Evolutionary conservation across 257 asterid genomes (phyloP).

Genomic region (Handroanthus guayacan): DNA sequence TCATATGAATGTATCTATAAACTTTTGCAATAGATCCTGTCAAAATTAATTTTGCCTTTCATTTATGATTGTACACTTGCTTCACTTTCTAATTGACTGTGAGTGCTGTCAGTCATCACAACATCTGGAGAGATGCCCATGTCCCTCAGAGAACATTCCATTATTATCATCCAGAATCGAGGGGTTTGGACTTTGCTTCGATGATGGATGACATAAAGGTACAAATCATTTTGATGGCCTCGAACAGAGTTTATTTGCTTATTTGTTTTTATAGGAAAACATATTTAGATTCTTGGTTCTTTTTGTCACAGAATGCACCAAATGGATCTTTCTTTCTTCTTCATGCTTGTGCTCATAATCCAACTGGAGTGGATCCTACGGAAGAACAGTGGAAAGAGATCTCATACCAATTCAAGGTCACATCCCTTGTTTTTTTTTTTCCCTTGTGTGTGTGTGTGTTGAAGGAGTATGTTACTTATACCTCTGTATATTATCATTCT

Average conservation of each 20-base stretch:
- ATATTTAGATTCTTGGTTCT: not conserved
- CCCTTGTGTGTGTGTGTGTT: not conserved
- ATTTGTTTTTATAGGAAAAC: slow-evolving; percentile 8
- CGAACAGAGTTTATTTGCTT: not conserved
- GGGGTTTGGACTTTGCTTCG: slow-evolving; percentile 85
- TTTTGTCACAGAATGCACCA: slow-evolving; percentile 78
- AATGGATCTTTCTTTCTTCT: slow-evolving; percentile 90
- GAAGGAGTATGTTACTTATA: not conserved
- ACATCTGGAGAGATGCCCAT: slow-evolving; percentile 96
- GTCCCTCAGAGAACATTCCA: slow-evolving; percentile 88
- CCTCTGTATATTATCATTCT: not conserved
- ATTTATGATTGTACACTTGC: slow-evolving; percentile 2
- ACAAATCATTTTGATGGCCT: slow-evolving; percentile 13
- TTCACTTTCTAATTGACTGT: slow-evolving; percentile 27
- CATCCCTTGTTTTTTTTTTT: not conserved
- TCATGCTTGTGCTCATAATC: slow-evolving; percentile 99
- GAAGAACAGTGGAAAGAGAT: slow-evolving; percentile 99
- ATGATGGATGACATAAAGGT: slow-evolving; percentile 93
- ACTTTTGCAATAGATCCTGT: not conserved
- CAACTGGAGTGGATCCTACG: slow-evolving; percentile 97
- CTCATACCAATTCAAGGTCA: slow-evolving; percentile 86
- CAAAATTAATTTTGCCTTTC: not conserved
- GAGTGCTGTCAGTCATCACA: slow-evolving; percentile 81
- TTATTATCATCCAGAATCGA: slow-evolving; percentile 89
- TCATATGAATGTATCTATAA: slow-evolving; percentile 7